phyloP scores from a whole-genome alignment of 495 filamentous ascomycete genomes.

The Choiromyces venosus region DNA sequence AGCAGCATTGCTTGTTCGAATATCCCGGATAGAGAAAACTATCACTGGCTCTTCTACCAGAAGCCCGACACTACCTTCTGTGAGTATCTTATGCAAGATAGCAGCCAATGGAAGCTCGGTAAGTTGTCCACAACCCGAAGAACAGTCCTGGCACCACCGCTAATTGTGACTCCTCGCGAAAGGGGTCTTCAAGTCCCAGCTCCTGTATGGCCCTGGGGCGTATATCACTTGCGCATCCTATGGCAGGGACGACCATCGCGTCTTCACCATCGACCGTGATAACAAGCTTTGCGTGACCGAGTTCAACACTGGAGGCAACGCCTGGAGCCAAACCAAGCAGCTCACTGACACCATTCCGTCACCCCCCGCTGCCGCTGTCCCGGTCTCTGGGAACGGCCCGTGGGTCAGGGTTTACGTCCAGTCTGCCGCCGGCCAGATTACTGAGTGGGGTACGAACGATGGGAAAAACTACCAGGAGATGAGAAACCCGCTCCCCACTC shows the following conservation, averaged over 20 bases:
- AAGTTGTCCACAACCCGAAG: neutral
- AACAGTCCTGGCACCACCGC: too few species aligned
- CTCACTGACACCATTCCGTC: neutral
- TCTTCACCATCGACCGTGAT: conserved; percentile 9
- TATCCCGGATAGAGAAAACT: neutral
- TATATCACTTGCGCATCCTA: conserved; percentile 15
- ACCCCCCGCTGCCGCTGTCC: conserved; percentile 1
- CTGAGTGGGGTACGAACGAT: conserved; percentile 14
- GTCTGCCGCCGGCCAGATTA: conserved; percentile 1
- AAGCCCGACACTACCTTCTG: neutral
- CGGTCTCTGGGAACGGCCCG: conserved; percentile 5
- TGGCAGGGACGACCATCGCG: conserved; percentile 11
- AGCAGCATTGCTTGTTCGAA: neutral
- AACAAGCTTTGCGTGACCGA: conserved; percentile 16
- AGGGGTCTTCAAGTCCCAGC: conserved; percentile 9
- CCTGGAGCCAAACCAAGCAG: conserved; percentile 1
- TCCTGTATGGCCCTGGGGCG: conserved; percentile 11
- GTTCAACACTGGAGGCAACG: neutral
- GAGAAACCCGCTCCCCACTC: neutral
- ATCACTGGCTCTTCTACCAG: conserved; percentile 17
- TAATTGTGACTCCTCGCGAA: neutral
- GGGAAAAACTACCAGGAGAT: conserved; percentile 6
- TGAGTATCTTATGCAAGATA: conserved; percentile 6
- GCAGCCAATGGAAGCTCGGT: conserved; percentile 12
- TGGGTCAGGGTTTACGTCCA: conserved; percentile 15